These are phyloP conservation scores for Cercis canadensis DNA, from an alignment of 306 rosid species.

Conservation along the genomic window DNA sequence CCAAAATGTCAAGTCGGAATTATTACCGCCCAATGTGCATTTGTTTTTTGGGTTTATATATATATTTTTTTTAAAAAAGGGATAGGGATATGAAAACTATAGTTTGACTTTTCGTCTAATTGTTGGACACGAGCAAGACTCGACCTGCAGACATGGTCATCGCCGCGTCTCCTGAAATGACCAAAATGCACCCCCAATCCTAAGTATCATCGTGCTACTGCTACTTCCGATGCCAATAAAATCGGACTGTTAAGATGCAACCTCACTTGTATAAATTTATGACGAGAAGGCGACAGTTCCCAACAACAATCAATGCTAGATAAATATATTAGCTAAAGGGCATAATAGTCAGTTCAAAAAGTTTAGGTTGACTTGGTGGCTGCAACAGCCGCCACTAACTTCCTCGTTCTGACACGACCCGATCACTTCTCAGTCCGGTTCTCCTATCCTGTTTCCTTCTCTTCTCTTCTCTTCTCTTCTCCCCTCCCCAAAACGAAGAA, in stretches of 20 bases:
- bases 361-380: not conserved
- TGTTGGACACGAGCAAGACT: not conserved
- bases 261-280: too few relatives aligned
- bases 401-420: constrained; percentile 4
- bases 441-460: not conserved
- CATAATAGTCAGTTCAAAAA: not conserved
- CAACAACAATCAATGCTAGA: too few relatives aligned
- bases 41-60: too few relatives aligned
- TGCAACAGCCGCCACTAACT: not conserved
- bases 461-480: not conserved
- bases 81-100: not conserved
- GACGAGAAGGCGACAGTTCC: not conserved
- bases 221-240: too few relatives aligned
- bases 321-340: not conserved
- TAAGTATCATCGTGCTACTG: too few relatives aligned
- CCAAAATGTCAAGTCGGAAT: not conserved
- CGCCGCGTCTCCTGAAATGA: not conserved
- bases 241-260: too few relatives aligned
- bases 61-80: too few relatives aligned
- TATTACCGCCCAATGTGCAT: too few relatives aligned
- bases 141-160: not conserved
- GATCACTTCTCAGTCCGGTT: constrained; percentile 27
- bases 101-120: constrained; percentile 4
- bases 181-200: constrained; percentile 7
- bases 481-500: not conserved